Base-by-base conservation (phyloP, 768 basidiomycete species). In the Rickenella mellea region DNA sequence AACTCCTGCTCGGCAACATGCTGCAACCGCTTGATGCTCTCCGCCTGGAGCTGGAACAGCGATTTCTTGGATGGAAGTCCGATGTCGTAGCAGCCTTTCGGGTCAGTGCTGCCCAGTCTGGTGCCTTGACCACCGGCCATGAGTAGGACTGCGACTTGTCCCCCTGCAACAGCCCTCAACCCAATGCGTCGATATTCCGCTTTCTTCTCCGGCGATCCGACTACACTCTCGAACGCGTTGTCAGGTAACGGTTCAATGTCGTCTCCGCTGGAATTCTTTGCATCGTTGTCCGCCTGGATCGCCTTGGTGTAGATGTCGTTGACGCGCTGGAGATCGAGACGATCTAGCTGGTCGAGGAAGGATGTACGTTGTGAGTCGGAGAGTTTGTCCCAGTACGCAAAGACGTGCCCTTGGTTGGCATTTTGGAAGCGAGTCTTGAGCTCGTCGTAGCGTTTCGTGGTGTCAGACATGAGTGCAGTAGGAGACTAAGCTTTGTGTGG, bases 91-190 rank as follows among this genome's bases (percentile, higher is more conserved):
- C 93, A 96, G 4, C 96, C 96, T 58, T 99, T 99, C 17, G 96
- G 96, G 5, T 85, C 85, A 24, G 73, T 76, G 55, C 87, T 91
- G 24, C 96, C 96, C 31, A 99, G 67, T 42, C 96, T 74, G 15
- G 93, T 96, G 11, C 96, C 96, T 65, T 99, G 96, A 1, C 96
- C 96, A 29, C 96, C 96, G 6, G 96, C 96, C 86, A 99, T 89
- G 51, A 99, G 74, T 35, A 99, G 71, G 8, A 98, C 93, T n/a
- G 82, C 96, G 28, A 98, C 92, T 52, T 89, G 68, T 47, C 89
- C 83, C 27, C 73, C 63, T 14, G 81, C 73, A 55, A 97, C 78
- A 36, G 94, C 92, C 29, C 77, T 65, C 28, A 98, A 67, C 26
- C 96, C 96, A 33, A 73, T 69, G 10, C 64, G 55, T n/a, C 78